Conservation (phyloP, 208 protist species). For the Acanthamoeba triangularis region DNA sequence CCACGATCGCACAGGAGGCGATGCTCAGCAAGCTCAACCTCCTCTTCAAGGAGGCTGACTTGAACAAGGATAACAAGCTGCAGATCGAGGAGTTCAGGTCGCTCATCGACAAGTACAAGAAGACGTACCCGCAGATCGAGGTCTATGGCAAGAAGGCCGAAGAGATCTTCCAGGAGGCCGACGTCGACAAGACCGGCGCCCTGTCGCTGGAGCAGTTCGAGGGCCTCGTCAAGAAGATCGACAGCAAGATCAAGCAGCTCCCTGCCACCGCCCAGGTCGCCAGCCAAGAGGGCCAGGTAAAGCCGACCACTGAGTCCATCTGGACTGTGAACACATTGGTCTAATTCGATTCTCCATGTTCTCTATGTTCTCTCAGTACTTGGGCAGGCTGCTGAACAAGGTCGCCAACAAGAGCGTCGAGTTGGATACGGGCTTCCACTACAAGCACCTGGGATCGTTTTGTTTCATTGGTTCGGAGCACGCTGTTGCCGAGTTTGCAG, state of each 20-base stretch:
- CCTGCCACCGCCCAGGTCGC: conserved; percentile 61
- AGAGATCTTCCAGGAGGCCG: conserved; percentile 27
- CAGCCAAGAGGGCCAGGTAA: conserved; percentile 53
- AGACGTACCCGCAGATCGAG: conserved; percentile 64
- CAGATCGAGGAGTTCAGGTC: conserved; percentile 21
- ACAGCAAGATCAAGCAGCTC: conserved; percentile 48
- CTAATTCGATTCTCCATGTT: not conserved
- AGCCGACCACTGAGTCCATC: not conserved
- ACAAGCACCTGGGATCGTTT: not conserved
- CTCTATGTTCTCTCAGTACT: conserved; percentile 10
- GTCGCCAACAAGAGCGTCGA: not conserved
- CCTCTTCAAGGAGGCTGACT: conserved; percentile 53
- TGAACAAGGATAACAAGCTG: conserved; percentile 61
- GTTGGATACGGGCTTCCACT: conserved; percentile 10
- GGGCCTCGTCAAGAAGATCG: conserved; percentile 52
- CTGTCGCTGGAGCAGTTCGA: conserved; percentile 31
- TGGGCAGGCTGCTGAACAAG: conserved; percentile 38
- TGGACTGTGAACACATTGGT: not conserved
- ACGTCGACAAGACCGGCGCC: not conserved
- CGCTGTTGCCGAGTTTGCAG: conserved; percentile 48
- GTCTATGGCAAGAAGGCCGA: conserved; percentile 53
- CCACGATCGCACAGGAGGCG: conserved; percentile 29
- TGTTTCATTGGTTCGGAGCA: conserved; percentile 8
- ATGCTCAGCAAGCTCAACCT: conserved; percentile 6
- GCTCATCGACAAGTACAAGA: conserved; percentile 42